phyloP scores from a whole-genome alignment of 1,284 basidiomycete genomes.

The Flammula alnicola region DNA sequence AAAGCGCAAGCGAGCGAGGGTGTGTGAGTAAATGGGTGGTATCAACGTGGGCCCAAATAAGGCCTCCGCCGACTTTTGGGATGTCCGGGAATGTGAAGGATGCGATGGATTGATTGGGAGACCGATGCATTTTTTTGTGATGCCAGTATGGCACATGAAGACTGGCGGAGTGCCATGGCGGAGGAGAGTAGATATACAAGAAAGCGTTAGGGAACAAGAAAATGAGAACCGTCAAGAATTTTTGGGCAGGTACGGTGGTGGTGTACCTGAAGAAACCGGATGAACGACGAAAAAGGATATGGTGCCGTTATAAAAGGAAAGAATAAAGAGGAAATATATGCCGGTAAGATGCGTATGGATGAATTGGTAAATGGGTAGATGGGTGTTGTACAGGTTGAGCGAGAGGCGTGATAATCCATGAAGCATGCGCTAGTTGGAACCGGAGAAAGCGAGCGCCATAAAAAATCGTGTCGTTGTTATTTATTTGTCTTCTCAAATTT shows the following conservation, averaged over 20 bases:
- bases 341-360: no score
- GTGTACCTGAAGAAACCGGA: background rate
- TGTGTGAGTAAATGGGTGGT: background rate
- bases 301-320: conserved; percentile 13
- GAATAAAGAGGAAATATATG: conserved; percentile 6
- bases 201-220: background rate
- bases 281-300: conserved; percentile 17
- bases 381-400: conserved; percentile 8
- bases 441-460: background rate
- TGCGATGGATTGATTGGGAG: background rate
- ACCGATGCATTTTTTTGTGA: background rate
- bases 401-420: background rate
- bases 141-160: background rate
- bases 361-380: conserved; percentile 4
- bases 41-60: background rate
- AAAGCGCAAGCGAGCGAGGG: background rate
- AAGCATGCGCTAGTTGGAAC: background rate
- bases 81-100: background rate
- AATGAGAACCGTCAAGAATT: no score
- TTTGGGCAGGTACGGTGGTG: no score
- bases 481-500: conserved; percentile 2
- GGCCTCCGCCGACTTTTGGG: conserved; percentile 1
- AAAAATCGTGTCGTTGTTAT: conserved; percentile 2
- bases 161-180: background rate
- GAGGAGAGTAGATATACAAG: background rate